Evolutionary conservation across 352 stramenopile genomes (phyloP).

Genomic region (Phytophthora pisi): DNA sequence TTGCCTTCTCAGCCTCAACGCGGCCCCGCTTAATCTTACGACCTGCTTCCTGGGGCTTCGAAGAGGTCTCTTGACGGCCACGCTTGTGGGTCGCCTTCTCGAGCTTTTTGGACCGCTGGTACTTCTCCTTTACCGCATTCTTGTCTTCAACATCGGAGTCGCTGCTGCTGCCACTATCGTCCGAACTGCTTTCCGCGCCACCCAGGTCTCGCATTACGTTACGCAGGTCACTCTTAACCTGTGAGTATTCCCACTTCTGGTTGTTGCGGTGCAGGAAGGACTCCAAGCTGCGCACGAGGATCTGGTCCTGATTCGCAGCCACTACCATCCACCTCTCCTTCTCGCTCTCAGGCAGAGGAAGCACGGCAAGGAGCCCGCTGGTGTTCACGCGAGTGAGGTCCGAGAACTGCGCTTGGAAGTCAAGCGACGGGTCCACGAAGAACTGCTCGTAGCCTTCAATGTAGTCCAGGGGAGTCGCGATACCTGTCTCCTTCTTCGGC

Average conservation of each 20-base stretch:
- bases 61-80: constrained; percentile 15
- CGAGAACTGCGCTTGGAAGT: constrained; percentile 78
- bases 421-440: constrained; percentile 77
- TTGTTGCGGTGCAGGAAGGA: constrained; percentile 71
- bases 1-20: constrained; percentile 21
- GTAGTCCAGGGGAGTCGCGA: constrained; percentile 73
- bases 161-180: constrained; percentile 35
- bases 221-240: constrained; percentile 53
- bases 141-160: constrained; percentile 28
- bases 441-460: constrained; percentile 85
- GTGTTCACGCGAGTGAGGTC: constrained; percentile 80
- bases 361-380: constrained; percentile 63
- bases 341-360: constrained; percentile 57
- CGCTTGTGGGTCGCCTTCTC: constrained; percentile 29
- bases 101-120: constrained; percentile 21
- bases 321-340: constrained; percentile 83
- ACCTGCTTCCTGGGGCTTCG: constrained; percentile 23
- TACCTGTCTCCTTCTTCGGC: constrained; percentile 51
- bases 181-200: constrained; percentile 33
- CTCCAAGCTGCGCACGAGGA: constrained; percentile 71
- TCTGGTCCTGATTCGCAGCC: constrained; percentile 70
- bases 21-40: constrained; percentile 32
- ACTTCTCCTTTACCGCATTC: constrained; percentile 24
- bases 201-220: constrained; percentile 53
- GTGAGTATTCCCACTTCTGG: constrained; percentile 47